phyloP scores from a whole-genome alignment of 2,329 filamentous ascomycete species.

The Colletotrichum sp. region DNA sequence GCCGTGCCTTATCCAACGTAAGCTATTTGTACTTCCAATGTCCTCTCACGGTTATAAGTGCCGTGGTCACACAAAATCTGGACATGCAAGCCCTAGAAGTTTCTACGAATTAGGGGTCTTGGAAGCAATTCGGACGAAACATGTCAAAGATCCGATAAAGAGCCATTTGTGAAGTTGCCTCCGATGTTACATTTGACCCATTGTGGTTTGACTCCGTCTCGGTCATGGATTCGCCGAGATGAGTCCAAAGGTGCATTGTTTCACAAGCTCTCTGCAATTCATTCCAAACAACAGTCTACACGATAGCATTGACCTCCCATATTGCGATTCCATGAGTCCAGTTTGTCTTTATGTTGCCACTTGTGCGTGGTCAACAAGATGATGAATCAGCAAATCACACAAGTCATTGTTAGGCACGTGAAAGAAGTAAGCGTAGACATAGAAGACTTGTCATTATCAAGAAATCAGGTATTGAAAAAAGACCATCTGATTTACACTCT shows the following conservation, averaged over 20 bases:
- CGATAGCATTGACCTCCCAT: neutral
- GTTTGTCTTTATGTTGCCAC: neutral
- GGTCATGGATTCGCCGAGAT: neutral
- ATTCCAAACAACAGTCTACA: neutral
- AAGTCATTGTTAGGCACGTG: neutral
- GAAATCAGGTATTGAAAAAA: constrained; percentile 41
- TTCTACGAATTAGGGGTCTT: neutral
- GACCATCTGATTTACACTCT: constrained; percentile 58
- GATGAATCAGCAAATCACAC: neutral
- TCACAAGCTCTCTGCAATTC: neutral
- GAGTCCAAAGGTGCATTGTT: neutral
- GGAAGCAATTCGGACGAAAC: neutral
- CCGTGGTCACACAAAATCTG: neutral
- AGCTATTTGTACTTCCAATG: neutral
- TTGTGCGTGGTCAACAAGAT: neutral
- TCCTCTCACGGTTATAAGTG: neutral
- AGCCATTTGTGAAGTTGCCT: neutral
- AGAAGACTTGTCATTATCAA: constrained; percentile 20
- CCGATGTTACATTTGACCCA: neutral
- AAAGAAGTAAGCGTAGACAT: neutral
- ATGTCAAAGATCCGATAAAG: neutral
- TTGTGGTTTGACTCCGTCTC: neutral
- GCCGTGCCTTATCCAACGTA: neutral
- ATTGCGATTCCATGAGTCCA: too few relatives aligned
- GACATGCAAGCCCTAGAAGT: neutral